These are phyloP conservation scores for Globisporangium ultimum DNA, from an alignment of 352 stramenopile species.

Conservation along the genomic window DNA sequence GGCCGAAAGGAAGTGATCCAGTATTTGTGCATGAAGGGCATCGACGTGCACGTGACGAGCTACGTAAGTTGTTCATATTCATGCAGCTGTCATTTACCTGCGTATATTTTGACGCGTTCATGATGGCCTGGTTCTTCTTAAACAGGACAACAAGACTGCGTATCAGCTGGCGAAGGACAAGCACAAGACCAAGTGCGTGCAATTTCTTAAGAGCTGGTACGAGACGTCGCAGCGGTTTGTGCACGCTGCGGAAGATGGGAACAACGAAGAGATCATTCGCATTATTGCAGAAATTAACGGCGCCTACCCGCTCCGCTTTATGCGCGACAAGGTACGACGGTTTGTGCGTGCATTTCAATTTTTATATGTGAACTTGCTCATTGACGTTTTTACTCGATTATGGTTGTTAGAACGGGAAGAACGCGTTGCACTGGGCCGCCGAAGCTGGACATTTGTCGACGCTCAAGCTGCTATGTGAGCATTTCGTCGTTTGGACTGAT, in stretches of 20 bases:
- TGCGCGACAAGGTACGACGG: constrained; percentile 75
- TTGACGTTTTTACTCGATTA: not conserved
- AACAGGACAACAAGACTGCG: constrained; percentile 85
- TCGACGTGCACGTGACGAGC: constrained; percentile 87
- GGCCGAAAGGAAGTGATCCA: constrained; percentile 85
- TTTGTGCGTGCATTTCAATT: not conserved
- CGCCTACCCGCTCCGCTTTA: constrained; percentile 71
- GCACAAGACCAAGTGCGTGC: constrained; percentile 84
- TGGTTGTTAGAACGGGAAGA: constrained; percentile 74
- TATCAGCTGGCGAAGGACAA: constrained; percentile 89
- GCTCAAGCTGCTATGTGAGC: constrained; percentile 75
- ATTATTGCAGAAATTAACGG: constrained; percentile 82
- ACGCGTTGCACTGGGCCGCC: constrained; percentile 84
- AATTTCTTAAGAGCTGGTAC: constrained; percentile 87
- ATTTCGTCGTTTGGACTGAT: constrained; percentile 77
- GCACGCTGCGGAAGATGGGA: constrained; percentile 74
- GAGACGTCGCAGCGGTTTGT: constrained; percentile 88
- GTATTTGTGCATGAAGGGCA: constrained; percentile 86
- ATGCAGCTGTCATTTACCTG: too few relatives aligned
- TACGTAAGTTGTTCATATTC: constrained; percentile 45
- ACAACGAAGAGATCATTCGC: constrained; percentile 73
- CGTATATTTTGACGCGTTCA: too few relatives aligned
- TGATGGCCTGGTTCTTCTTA: not conserved
- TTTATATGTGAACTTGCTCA: not conserved
- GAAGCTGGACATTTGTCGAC: constrained; percentile 74